These are phyloP conservation scores for Ilex paraguariensis DNA, from an alignment of 305 asterid genomes.

Conservation along the genomic window DNA sequence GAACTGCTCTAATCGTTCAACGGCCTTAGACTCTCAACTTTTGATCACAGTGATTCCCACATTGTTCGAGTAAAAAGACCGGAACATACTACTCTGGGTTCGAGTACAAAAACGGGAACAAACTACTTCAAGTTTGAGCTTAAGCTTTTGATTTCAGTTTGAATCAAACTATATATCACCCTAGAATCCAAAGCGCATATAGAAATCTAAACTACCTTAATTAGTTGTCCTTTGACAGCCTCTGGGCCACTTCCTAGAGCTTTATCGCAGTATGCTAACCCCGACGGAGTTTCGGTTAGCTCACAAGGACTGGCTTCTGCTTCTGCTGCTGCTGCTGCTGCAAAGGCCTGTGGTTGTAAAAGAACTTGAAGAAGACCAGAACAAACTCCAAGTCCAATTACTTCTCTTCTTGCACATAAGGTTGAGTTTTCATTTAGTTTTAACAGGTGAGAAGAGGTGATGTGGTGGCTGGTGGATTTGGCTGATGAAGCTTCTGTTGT, in stretches of 20 bases:
- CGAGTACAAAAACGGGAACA: too few species aligned
- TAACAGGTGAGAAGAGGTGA: neutral
- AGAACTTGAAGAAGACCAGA: constrained; percentile 30
- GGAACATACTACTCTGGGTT: too few species aligned
- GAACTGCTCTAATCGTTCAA: too few species aligned
- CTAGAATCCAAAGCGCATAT: neutral
- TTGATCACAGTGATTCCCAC: too few species aligned
- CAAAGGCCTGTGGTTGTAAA: constrained; percentile 22
- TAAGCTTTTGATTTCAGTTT: neutral
- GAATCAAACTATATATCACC: neutral
- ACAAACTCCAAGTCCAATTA: constrained; percentile 43
- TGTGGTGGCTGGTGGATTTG: neutral
- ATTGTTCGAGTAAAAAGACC: too few species aligned
- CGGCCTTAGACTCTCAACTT: too few species aligned
- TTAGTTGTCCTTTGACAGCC: constrained; percentile 74
- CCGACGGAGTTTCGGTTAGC: constrained; percentile 57
- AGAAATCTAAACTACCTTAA: constrained; percentile 42
- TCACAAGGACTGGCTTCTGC: constrained; percentile 36
- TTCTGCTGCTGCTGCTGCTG: constrained; percentile 33
- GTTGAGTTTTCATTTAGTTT: constrained; percentile 2
- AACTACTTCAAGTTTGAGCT: too few species aligned
- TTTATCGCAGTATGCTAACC: constrained; percentile 78
- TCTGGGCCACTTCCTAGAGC: constrained; percentile 58
- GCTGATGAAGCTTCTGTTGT: neutral
- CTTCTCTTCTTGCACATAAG: constrained; percentile 52